Evolutionary conservation across 352 stramenopile species (phyloP).

Genomic region (Thraustochytrium sp.): DNA sequence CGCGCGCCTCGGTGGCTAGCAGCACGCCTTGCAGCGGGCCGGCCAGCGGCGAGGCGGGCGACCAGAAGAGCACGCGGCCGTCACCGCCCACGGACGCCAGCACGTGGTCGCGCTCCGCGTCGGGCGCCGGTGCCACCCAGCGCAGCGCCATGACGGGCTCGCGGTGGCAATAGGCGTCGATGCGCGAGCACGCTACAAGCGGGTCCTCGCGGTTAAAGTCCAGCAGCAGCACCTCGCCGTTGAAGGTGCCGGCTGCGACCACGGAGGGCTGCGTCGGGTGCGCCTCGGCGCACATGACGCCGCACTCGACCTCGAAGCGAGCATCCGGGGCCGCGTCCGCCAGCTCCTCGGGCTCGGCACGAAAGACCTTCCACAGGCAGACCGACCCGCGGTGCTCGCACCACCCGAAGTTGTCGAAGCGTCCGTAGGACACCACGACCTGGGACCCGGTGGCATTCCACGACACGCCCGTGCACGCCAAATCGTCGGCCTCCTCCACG

Average conservation of each 20-base stretch:
- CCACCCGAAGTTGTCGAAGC: conserved; percentile 72
- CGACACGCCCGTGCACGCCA: conserved; percentile 68
- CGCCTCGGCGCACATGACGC: conserved; percentile 70
- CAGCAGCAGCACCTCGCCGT: conserved; percentile 70
- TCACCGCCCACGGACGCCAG: conserved; percentile 71
- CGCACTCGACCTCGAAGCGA: conserved; percentile 56
- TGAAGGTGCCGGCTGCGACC: conserved; percentile 71
- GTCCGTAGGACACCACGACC: conserved; percentile 65
- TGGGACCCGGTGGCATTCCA: conserved; percentile 73
- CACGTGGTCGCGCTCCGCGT: neutral
- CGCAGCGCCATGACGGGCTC: conserved; percentile 64
- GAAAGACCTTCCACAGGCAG: conserved; percentile 71
- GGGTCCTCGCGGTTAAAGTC: conserved; percentile 56
- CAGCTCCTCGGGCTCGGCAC: neutral
- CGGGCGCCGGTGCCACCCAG: neutral
- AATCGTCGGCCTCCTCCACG: conserved; percentile 51
- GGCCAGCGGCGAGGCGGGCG: neutral
- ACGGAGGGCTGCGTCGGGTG: conserved; percentile 69
- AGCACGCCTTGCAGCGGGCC: neutral
- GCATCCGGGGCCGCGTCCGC: conserved; percentile 44
- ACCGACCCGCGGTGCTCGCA: conserved; percentile 71
- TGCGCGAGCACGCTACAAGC: conserved; percentile 63
- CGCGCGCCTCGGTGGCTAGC: conserved; percentile 39
- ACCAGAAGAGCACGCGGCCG: conserved; percentile 65
- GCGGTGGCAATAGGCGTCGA: conserved; percentile 73